Evolutionary conservation across 2,329 filamentous ascomycete genomes (phyloP), one percentile per base, ranked within the genome.

Genomic region (Sporothrix pallida): DNA sequence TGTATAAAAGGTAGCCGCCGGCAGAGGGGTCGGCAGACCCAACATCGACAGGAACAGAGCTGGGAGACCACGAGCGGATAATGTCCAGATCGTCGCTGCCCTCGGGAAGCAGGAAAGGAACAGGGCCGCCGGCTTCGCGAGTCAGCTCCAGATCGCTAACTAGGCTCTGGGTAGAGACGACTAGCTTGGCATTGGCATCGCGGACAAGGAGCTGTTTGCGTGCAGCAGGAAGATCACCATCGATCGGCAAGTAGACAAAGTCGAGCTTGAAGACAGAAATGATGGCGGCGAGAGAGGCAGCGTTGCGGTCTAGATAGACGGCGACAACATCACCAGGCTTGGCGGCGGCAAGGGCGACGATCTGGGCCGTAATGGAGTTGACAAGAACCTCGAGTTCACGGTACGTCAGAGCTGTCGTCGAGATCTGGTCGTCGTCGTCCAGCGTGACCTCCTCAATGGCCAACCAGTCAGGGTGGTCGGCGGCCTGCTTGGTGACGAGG

Each of bases 241-340:
- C 88, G 1, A 90, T 82, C 2, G 88, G 88, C 5, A 89, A 83
- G 77, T 90, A 90, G 76, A 90, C 87, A 15, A 85, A 88, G 23
- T 88, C 87, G 67, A 85, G 85, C 73, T 87, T 87, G 48, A 90
- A 80, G 20, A 89, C 82, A 1, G 87, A 87, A 72, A 88, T 81
- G 68, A 89, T 88, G 23, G 85, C 87, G 69, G 88, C 82, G 7
- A 89, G 80, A 87, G 90, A 90, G 79, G 90, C 87, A 0, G 89
- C 85, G 74, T 87, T 90, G 77, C 91, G 91, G 63, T 89, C 87
- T 75, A 91, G 90, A 77, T 88, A 90, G 17, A 91, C 84, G 2
- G 85, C 89, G 52, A 92, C 81, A 1, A 90, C 82, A 63, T 83
- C 81, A 17, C 87, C 86, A 1, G 84, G 80, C 2, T 89, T 80